Base-by-base conservation (phyloP, 306 rosid species). In the Boehmeria nivea region DNA sequence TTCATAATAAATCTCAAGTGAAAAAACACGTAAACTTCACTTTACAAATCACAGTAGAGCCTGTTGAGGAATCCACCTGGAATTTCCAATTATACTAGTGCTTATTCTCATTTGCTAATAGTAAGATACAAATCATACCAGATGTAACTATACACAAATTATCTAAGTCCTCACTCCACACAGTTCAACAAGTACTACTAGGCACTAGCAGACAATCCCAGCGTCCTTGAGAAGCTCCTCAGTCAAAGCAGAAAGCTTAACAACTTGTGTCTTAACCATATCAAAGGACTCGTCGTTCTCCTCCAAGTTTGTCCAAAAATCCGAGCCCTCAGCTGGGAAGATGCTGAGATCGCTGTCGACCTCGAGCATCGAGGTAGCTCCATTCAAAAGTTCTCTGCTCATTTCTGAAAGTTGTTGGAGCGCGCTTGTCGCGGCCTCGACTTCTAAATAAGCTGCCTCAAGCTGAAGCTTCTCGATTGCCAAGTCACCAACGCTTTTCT, bases 391-490 rank as follows among this genome's bases (percentile, higher is more conserved):
- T 63, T 82, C 69, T 64, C 81, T 73, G 48, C 87, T 78, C 81
- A 81, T 77, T 20, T 78, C 86, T 0, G 75, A 52, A 36, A 91
- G 83, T 60, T 87, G 81, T 27, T 82, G 64, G n/a, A 87, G 87
- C 24, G 96, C 87, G 45, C 56, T 65, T n/a, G 89, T 83, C 11
- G 95, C 95, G 16, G 89, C 95, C 78, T 78, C 86, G 57, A 73
- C 83, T 66, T 91, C 89, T 53, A 82, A 58, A 64, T 81, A 85
- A 70, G 93, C 81, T 62, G 89, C 84, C 75, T 91, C 95, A 2
- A 91, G 72, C 66, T 81, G 89, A 69, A 91, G 85, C 76, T 71
- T 91, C 84, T 84, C 96, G 13, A 78, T 65, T 39, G 81, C 87
- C 68, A 84, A 72, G 67, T 84, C 87, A 46, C 81, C 91, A 1